A percentile compares a stretch with the other conserved stretches of the same genome.
phyloP scores from a whole-genome alignment of 169 alveolate genomes.

The Plasmodium adleri region DNA sequence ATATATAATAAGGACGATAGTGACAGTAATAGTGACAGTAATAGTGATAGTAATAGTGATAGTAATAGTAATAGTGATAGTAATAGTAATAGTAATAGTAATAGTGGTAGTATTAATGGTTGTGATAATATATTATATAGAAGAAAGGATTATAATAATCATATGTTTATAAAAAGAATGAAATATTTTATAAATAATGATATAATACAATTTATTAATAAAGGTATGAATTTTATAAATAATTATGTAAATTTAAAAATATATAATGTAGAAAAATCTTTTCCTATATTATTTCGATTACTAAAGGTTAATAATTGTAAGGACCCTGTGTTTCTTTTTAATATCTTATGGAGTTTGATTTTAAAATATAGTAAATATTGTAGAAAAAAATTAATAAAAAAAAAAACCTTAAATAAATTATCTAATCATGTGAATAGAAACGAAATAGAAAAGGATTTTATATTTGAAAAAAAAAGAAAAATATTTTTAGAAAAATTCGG shows the following conservation, averaged over 20 bases:
- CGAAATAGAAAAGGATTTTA: slow-evolving; percentile 26
- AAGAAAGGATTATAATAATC: slow-evolving; percentile 10
- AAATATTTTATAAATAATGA: slow-evolving; percentile 57
- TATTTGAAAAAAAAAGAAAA: slow-evolving; percentile 17
- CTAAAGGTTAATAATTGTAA: background rate
- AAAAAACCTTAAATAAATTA: background rate
- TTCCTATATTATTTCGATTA: background rate
- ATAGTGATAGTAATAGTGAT: background rate
- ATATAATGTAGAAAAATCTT: slow-evolving; percentile 16
- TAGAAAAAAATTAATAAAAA: slow-evolving; percentile 34
- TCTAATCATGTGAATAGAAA: background rate
- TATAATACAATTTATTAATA: slow-evolving; percentile 56
- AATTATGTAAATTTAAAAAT: slow-evolving; percentile 22
- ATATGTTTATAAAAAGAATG: slow-evolving; percentile 6
- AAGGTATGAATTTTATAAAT: slow-evolving; percentile 11
- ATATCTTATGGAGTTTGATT: slow-evolving; percentile 20
- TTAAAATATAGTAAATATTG: slow-evolving; percentile 31
- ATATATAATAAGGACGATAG: background rate
- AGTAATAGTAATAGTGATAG: background rate
- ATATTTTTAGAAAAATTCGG: slow-evolving; percentile 44
- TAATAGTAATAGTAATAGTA: background rate
- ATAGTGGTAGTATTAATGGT: background rate
- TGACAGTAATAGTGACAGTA: background rate
- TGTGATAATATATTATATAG: background rate
- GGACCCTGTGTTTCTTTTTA: slow-evolving; percentile 15